phyloP scores from a whole-genome alignment of 2,329 filamentous ascomycete genomes.

The Alternaria atra region DNA sequence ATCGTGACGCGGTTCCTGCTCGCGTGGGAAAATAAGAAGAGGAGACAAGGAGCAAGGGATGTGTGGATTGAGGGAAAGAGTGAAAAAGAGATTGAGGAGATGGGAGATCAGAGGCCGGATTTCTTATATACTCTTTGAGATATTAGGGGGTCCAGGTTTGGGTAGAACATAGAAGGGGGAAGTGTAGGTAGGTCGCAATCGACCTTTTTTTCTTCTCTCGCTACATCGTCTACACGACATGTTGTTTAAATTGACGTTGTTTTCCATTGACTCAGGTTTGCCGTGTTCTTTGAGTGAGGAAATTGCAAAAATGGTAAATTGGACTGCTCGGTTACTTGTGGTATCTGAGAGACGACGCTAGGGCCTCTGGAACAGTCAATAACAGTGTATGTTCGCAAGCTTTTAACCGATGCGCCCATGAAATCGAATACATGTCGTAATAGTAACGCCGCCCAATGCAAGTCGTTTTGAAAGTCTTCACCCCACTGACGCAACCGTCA shows the following conservation, averaged over 20 bases:
- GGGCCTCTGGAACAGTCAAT: background rate
- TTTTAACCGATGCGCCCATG: conserved; percentile 17
- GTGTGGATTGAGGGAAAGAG: conserved; percentile 70
- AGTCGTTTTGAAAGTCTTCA: conserved; percentile 24
- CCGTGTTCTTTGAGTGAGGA: background rate
- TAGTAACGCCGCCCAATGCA: conserved; percentile 44
- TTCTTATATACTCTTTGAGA: conserved; percentile 72
- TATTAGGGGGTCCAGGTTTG: background rate
- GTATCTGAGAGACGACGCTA: conserved; percentile 1
- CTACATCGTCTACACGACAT: too few species aligned
- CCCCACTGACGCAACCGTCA: conserved; percentile 13
- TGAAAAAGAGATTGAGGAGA: conserved; percentile 66
- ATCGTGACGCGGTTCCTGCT: conserved; percentile 71
- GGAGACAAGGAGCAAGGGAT: conserved; percentile 71
- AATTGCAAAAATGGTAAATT: conserved; percentile 2
- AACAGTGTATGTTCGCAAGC: conserved; percentile 7
- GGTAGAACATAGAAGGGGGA: background rate
- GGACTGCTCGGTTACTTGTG: background rate
- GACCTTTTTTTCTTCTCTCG: too few species aligned
- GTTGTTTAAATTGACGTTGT: too few species aligned
- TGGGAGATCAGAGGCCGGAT: conserved; percentile 75
- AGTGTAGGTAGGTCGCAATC: too few species aligned
- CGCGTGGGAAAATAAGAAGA: conserved; percentile 72
- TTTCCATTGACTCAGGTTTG: too few species aligned
- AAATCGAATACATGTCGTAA: conserved; percentile 25